These are phyloP conservation scores for Kodamaea kaohsiungensis DNA, from an alignment of 805 yeast species.

Conservation along the genomic window DNA sequence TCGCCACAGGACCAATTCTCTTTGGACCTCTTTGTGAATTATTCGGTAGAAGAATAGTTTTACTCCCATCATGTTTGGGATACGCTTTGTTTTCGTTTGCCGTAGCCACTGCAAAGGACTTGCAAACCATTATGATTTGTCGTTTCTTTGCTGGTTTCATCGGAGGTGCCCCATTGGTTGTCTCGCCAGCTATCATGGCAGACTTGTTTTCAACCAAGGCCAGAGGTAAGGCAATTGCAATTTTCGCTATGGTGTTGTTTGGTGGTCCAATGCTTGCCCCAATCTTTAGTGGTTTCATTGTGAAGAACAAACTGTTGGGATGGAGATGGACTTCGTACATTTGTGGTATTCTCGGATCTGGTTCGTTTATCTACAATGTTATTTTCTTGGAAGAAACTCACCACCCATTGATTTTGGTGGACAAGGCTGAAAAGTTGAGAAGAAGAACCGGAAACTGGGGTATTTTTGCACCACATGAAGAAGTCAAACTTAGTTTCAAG, in stretches of 20 bases:
- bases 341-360: constrained; percentile 40
- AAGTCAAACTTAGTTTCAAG: constrained; percentile 27
- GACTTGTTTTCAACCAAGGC: constrained; percentile 67
- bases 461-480: constrained; percentile 41
- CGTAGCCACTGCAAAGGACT: constrained; percentile 72
- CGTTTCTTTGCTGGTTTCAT: constrained; percentile 78
- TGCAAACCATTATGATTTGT: constrained; percentile 75
- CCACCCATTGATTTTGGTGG: constrained; percentile 37
- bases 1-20: constrained; percentile 87
- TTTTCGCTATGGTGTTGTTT: constrained; percentile 73
- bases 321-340: constrained; percentile 65
- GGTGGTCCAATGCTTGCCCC: constrained; percentile 85
- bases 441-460: constrained; percentile 45
- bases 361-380: constrained; percentile 33
- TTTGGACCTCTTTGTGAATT: constrained; percentile 18
- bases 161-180: constrained; percentile 85
- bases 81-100: constrained; percentile 50
- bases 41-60: constrained; percentile 42
- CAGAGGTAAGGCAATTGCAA: constrained; percentile 75
- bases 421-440: constrained; percentile 36
- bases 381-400: constrained; percentile 40
- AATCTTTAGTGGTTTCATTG: constrained; percentile 49
- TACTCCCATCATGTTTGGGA: constrained; percentile 40
- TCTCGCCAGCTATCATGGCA: constrained; percentile 84
- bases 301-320: constrained; percentile 37